Base-by-base conservation (phyloP, 1,284 basidiomycete genomes). In the Ganoderma sp. region DNA sequence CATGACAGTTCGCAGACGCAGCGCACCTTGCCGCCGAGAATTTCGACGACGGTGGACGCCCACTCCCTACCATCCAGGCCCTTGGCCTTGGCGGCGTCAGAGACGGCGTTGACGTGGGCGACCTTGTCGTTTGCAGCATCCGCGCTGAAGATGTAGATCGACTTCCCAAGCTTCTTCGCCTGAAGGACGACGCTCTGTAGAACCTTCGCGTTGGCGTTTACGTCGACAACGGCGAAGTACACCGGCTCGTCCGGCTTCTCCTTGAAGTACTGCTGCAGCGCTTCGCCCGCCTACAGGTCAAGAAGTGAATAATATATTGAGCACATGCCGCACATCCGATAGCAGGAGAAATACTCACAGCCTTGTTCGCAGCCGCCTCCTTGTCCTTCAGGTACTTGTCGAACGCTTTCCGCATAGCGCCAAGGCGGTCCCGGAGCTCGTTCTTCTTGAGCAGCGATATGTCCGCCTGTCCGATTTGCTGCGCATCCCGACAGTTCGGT, bases 401-500 rank as follows among this genome's bases (percentile, higher is more conserved):
- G 73, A 97, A 91, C 37, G 90, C 88, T 79, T 96, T 96, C 61
- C 94, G 89, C 58, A 94, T 85, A 39, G 82, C 82, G 17, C 84
- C 84, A 66, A 96, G 86, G 41, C 87, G 87, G 67, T 97, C 93
- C 76, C 90, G 92, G 71, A 99, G 83, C 71, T 90, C 86, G 3
- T 90, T 88, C 81, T 98, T 99, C 73, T 86, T 86, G 63, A 98
- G 82, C 22, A 97, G 86, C 1, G 94, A 96, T 63, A 98, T 97
- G 77, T 97, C 95, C 25, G 92, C 87, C 79, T 95, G 92, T 56
- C 89, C 90, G n/a, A 99, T 88, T 81, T 96, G 94, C 91, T 96
- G 74, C 14, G n/a, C 65, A 42, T 60, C 28, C n/a, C 15, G 15
- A 41, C 28, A 41, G 54, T 32, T 56, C 42, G 22, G 8, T 41